Percentiles rank a stretch among this genome's conserved stretches.
phyloP scores from a whole-genome alignment of 2,329 filamentous ascomycete species.

The Alternaria dauci region DNA sequence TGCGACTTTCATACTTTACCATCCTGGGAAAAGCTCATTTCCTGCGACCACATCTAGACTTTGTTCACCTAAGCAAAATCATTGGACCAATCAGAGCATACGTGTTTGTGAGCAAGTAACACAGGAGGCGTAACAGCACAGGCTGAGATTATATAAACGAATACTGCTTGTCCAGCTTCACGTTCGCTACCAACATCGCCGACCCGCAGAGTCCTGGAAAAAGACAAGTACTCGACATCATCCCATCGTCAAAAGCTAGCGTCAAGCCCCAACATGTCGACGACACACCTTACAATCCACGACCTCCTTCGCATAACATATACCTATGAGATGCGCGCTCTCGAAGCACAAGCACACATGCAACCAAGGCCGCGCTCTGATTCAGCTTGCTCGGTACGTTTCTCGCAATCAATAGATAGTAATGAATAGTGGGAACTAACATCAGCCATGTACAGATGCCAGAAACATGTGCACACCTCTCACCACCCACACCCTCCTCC shows the following conservation, averaged over 20 bases:
- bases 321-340: slow-evolving; percentile 41
- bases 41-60: neutral
- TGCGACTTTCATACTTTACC: neutral
- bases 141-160: slow-evolving; percentile 15
- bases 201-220: neutral
- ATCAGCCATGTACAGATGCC: slow-evolving; percentile 27
- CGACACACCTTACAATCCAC: slow-evolving; percentile 40
- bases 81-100: slow-evolving; percentile 28
- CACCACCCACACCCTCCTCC: slow-evolving; percentile 17
- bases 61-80: slow-evolving; percentile 13
- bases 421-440: slow-evolving; percentile 10
- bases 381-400: slow-evolving; percentile 38
- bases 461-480: slow-evolving; percentile 34
- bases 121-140: slow-evolving; percentile 9
- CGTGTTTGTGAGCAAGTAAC: slow-evolving; percentile 33
- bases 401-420: neutral
- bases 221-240: neutral
- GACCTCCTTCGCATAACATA: slow-evolving; percentile 48
- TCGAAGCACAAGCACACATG: slow-evolving; percentile 24
- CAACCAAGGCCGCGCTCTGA: slow-evolving; percentile 25
- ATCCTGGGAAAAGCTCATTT: neutral
- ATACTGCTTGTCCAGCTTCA: neutral
- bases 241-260: neutral
- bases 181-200: neutral
- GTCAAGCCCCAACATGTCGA: slow-evolving; percentile 37